These are phyloP conservation scores for Salix purpurea DNA, from an alignment of 345 rosid species.

Conservation along the genomic window DNA sequence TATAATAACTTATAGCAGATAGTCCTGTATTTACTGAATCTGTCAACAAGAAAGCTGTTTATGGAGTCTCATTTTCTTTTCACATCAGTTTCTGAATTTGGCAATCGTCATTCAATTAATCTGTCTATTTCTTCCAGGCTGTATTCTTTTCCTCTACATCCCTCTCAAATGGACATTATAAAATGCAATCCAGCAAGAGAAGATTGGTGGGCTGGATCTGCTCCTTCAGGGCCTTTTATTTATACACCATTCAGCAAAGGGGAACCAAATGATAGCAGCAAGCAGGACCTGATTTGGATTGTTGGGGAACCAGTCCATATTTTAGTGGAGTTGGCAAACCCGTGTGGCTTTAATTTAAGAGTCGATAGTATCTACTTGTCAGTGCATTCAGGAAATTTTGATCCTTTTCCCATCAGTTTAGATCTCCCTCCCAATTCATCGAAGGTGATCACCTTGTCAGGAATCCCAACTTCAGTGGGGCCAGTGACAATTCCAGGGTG, in stretches of 20 bases:
- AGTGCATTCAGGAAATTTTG: slow-evolving; percentile 77
- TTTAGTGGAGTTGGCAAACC: slow-evolving; percentile 97
- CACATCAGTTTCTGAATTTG: background rate
- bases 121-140: slow-evolving; percentile 47
- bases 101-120: background rate
- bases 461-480: slow-evolving; percentile 87
- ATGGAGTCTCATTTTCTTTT: background rate
- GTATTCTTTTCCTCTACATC: slow-evolving; percentile 78
- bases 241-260: slow-evolving; percentile 98
- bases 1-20: background rate
- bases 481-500: slow-evolving; percentile 80
- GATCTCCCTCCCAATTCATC: slow-evolving; percentile 93
- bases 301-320: slow-evolving; percentile 98
- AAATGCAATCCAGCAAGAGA: slow-evolving; percentile 82
- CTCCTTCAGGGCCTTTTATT: slow-evolving; percentile 96
- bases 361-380: slow-evolving; percentile 95
- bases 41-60: background rate
- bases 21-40: background rate
- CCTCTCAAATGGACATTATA: slow-evolving; percentile 76
- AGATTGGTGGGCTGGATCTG: slow-evolving; percentile 98
- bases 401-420: slow-evolving; percentile 86
- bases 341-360: slow-evolving; percentile 87
- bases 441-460: slow-evolving; percentile 89
- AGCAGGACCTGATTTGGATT: slow-evolving; percentile 87
- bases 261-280: slow-evolving; percentile 63